Base-by-base conservation (phyloP, 345 rosid species). In the Salix exigua region DNA sequence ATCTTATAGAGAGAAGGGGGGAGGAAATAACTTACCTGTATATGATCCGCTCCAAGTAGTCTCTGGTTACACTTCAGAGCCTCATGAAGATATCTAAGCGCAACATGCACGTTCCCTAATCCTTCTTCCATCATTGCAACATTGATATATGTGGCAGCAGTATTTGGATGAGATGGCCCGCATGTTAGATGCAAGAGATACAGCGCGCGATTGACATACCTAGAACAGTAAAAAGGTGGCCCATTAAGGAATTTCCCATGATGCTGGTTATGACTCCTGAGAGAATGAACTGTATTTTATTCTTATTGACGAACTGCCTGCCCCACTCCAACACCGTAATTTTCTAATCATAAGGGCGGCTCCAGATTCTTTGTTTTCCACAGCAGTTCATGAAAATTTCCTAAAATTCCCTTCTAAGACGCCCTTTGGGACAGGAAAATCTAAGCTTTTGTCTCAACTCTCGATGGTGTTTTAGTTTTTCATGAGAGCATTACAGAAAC, bases 41-140 rank as follows among this genome's bases (percentile, higher is more conserved):
- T 82, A 74, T 82, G 84, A 78, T 82, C 79, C n/a, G 79, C 79
- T 66, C 84, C 84, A 73, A 82, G 84, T 40, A 82, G 73, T 66
- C 81, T 78, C 71, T 74, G 81, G 73, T 82, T 82, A 55, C 84
- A 82, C 70, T 78, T 82, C 53, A 82, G 79, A 70, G 84, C 84
- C 79, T 82, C 81, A 35, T 82, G 84, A 53, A 82, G 84, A 60
- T 82, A 82, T 75, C 84, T 82, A 71, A 82, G 84, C 58, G 84
- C 84, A 66, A 82, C 73, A 44, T 82, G 84, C 46, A 77, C 81
- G 51, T 82, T 82, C 26, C 84, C 81, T 51, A 82, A 78, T 48
- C 84, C 84, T 74, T 82, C 84, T 78, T 82, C 84, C 84, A 82
- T 82, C 84, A 82, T 82, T 33, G 84, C 84, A 44, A 82, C 81